These are phyloP conservation scores for Colletotrichum nymphaeae DNA, from an alignment of 2,329 filamentous ascomycete species.

Conservation along the genomic window DNA sequence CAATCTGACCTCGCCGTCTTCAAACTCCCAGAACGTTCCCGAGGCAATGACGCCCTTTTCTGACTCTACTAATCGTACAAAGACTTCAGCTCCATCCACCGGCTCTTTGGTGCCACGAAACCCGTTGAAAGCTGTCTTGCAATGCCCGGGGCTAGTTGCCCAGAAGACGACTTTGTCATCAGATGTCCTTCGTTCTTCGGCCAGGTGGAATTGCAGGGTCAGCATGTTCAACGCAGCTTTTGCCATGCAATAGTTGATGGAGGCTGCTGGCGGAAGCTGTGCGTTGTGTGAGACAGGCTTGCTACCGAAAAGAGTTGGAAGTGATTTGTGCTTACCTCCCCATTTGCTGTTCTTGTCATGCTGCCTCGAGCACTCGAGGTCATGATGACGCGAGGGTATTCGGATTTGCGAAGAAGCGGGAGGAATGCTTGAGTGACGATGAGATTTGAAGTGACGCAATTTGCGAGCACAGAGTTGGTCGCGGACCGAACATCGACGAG, in stretches of 20 bases:
- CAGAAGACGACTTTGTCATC: not conserved
- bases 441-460: not conserved
- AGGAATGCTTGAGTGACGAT: not conserved
- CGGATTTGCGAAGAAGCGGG: not conserved
- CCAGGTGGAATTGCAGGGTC: not conserved
- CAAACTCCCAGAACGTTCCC: not conserved
- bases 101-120: not conserved
- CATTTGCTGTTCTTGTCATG: not conserved
- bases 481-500: not conserved
- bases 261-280: not conserved
- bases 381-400: not conserved
- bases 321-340: not conserved
- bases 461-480: not conserved
- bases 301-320: not conserved
- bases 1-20: not conserved
- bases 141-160: not conserved
- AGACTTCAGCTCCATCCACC: not conserved
- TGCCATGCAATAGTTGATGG: not conserved
- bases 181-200: not conserved
- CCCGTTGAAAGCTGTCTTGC: slow-evolving; percentile 6
- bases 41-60: not conserved
- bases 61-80: not conserved
- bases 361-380: not conserved
- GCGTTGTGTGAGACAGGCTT: not conserved
- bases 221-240: not conserved